Conservation (phyloP, 2,329 filamentous ascomycete species). For the Lachnellula suecica region DNA sequence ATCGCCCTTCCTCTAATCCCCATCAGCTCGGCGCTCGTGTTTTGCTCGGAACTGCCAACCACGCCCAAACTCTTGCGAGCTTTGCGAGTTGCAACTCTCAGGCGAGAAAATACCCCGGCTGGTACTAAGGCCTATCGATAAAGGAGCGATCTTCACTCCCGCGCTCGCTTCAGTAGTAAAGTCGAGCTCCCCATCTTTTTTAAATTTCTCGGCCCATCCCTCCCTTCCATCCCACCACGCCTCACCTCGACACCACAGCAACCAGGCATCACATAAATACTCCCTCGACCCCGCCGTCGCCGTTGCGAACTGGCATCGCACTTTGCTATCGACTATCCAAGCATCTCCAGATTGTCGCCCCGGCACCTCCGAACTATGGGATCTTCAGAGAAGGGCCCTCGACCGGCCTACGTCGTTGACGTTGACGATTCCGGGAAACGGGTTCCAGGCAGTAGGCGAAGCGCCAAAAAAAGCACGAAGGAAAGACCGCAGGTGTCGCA, state of each 20-base stretch:
- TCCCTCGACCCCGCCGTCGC: slow-evolving; percentile 5
- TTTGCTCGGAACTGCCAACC: too few species aligned
- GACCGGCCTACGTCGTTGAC: slow-evolving; percentile 28
- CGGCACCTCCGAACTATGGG: slow-evolving; percentile 10
- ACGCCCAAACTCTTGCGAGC: background rate
- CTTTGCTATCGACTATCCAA: background rate
- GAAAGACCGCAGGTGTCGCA: slow-evolving; percentile 20
- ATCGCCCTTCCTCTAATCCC: background rate
- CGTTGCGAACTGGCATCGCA: slow-evolving; percentile 17
- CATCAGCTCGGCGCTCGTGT: background rate
- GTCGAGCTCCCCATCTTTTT: background rate
- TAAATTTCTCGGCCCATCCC: background rate
- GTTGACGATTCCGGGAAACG: slow-evolving; percentile 24
- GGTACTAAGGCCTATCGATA: background rate
- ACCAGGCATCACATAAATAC: slow-evolving; percentile 1
- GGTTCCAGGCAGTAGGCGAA: slow-evolving; percentile 22
- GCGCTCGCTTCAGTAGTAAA: slow-evolving; percentile 2
- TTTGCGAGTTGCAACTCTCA: background rate
- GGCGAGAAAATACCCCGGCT: background rate
- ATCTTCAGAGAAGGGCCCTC: slow-evolving; percentile 12
- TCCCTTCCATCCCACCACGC: background rate
- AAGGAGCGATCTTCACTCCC: background rate
- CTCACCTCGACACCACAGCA: slow-evolving; percentile 5
- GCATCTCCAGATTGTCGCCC: slow-evolving; percentile 1
- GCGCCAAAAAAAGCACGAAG: slow-evolving; percentile 19